Evolutionary conservation across 192 early-diverging fungal genomes (phyloP).

Genomic region (Podochytrium sp.): DNA sequence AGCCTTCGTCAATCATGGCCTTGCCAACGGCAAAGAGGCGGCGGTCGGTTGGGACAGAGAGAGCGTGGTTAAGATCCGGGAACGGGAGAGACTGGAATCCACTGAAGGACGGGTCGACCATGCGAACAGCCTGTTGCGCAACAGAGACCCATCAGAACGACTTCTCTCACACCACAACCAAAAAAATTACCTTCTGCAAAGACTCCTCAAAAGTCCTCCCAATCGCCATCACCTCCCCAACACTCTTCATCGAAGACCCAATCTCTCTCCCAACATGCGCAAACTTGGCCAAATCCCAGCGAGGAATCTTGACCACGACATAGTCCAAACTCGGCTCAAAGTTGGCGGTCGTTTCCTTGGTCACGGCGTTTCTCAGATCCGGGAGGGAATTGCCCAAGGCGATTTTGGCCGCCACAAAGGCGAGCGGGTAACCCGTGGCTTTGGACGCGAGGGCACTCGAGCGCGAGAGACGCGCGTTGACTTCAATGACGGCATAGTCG

Average conservation of each 20-base stretch:
- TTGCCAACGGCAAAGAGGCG: slow-evolving; percentile 82
- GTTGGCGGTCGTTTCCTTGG: slow-evolving; percentile 91
- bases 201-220: slow-evolving; percentile 96
- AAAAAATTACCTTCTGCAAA: slow-evolving; percentile 76
- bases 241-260: slow-evolving; percentile 92
- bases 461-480: slow-evolving; percentile 95
- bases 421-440: slow-evolving; percentile 93
- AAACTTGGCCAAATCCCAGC: slow-evolving; percentile 97
- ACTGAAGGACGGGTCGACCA: slow-evolving; percentile 88
- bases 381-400: slow-evolving; percentile 87
- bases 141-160: slow-evolving; percentile 24
- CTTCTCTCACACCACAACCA: neutral
- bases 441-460: slow-evolving; percentile 89
- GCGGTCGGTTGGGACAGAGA: slow-evolving; percentile 77
- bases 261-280: slow-evolving; percentile 84
- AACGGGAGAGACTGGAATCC: slow-evolving; percentile 74
- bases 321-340: slow-evolving; percentile 98
- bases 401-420: slow-evolving; percentile 97
- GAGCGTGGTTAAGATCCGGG: slow-evolving; percentile 60
- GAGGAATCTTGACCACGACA: slow-evolving; percentile 94
- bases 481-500: slow-evolving; percentile 95
- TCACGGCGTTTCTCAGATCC: slow-evolving; percentile 88
- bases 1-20: slow-evolving; percentile 79
- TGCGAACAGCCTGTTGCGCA: slow-evolving; percentile 72
- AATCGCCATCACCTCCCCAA: slow-evolving; percentile 99